Base-by-base conservation (phyloP, 495 filamentous ascomycete species). In the Delitschia confertaspora region DNA sequence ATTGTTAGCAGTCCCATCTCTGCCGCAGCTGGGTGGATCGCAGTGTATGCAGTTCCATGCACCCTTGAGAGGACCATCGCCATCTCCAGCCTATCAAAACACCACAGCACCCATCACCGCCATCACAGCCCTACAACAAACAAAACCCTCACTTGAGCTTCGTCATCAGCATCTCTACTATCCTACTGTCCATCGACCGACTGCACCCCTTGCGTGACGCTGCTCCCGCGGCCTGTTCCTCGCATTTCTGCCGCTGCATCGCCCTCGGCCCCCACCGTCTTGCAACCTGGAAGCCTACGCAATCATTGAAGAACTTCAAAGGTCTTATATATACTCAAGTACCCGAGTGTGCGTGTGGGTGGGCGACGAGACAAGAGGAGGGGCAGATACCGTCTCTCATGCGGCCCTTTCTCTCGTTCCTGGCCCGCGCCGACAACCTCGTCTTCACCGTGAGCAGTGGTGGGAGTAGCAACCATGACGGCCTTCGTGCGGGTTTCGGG, bases 401-500 rank as follows among this genome's bases (percentile, higher is more conserved):
- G 60, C 47, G 47, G 46, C 47, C 18, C 38, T 35, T 38, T 31
- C 33, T 32, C 30, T 36, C 18, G 33, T 26, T 14, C 18, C 25
- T 49, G 48, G 53, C 47, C 42, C 47, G 50, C 50, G 49, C 47
- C 49, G 38, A 42, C 44, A 18, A 51, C 11, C 18, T 33, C 46
- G 42, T 47, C n/a, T n/a, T n/a, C 41, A 41, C 37, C 32, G 14
- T 34, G 13, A 44, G 53, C n/a, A n/a, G n/a, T n/a, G n/a, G n/a
- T n/a, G n/a, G n/a, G n/a, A n/a, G n/a, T n/a, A n/a, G n/a, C 26
- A 24, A 76, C 63, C 61, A 82, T 89, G 76, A 74, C 85, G 62
- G 88, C 89, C 62, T 89, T 83, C 64, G 91, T 98, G 68, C 85
- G 93, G 71, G 86, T 98, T 70, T 93, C 86, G 59, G 91, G 91